Evolutionary conservation across 2,329 filamentous ascomycete genomes (phyloP).

Genomic region (Leptographium lundbergii): DNA sequence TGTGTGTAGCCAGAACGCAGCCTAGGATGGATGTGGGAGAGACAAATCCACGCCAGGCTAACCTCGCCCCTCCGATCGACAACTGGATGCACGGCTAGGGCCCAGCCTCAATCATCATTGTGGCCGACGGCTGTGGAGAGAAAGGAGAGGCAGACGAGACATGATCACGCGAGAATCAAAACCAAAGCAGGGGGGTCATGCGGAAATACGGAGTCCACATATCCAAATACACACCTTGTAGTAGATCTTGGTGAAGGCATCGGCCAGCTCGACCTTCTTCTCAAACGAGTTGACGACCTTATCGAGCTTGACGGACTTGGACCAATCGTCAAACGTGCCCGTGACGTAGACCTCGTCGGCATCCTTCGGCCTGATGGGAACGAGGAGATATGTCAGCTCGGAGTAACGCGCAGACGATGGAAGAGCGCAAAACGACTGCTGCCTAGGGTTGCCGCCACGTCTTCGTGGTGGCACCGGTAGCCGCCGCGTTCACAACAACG

Average conservation of each 20-base stretch:
- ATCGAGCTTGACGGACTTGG: slow-evolving; percentile 71
- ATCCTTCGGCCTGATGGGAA: slow-evolving; percentile 56
- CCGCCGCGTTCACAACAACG: background rate
- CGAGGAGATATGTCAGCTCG: background rate
- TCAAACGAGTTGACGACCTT: slow-evolving; percentile 62
- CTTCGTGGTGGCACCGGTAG: background rate
- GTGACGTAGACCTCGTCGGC: slow-evolving; percentile 82
- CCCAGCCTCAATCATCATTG: background rate
- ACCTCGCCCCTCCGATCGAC: background rate
- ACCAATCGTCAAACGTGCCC: slow-evolving; percentile 86
- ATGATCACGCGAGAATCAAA: background rate
- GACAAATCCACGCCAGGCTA: background rate
- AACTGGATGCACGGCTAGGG: background rate
- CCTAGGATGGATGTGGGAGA: background rate
- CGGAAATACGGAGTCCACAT: background rate
- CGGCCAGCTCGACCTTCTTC: slow-evolving; percentile 66
- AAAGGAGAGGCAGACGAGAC: background rate
- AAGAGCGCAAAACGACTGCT: background rate
- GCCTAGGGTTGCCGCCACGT: background rate
- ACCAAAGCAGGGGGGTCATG: background rate
- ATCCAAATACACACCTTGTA: slow-evolving; percentile 69
- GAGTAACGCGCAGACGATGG: too few species aligned
- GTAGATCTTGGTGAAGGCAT: slow-evolving; percentile 58
- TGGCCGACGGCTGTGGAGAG: background rate
- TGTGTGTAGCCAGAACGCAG: too few species aligned